phyloP scores from a whole-genome alignment of 1,284 basidiomycete genomes.

The Irpex lacteus region DNA sequence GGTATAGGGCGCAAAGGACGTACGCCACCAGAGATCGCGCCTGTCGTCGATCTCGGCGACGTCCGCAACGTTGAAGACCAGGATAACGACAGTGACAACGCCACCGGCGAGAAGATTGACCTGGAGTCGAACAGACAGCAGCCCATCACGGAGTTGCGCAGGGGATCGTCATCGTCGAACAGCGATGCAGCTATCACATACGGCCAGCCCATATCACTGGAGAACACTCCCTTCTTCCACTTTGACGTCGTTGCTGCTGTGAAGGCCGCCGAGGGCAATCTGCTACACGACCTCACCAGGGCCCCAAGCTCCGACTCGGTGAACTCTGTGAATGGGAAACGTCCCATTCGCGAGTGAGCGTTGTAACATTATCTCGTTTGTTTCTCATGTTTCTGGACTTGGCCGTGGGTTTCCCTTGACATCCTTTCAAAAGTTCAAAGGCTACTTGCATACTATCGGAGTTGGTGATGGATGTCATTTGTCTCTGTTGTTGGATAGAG shows the following conservation, averaged over 20 bases:
- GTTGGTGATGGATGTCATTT: not conserved
- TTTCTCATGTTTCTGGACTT: too few relatives aligned
- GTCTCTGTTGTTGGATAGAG: not conserved
- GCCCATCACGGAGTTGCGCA: conserved; percentile 7
- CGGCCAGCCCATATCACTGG: conserved; percentile 42
- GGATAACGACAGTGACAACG: not conserved
- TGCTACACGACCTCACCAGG: conserved; percentile 4
- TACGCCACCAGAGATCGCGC: conserved; percentile 63
- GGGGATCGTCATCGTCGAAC: not conserved
- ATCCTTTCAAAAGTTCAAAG: too few relatives aligned
- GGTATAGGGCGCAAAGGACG: conserved; percentile 55
- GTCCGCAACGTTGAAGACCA: conserved; percentile 22
- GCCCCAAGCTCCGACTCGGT: conserved; percentile 1
- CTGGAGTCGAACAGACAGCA: conserved; percentile 20
- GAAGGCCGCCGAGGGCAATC: conserved; percentile 56
- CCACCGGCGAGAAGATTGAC: conserved; percentile 18
- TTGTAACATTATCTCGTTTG: not conserved
- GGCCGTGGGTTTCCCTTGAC: too few relatives aligned
- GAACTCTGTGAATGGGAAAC: conserved; percentile 9
- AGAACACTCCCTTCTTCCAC: conserved; percentile 85
- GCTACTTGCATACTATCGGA: too few relatives aligned
- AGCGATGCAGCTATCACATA: conserved; percentile 15
- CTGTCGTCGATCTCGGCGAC: conserved; percentile 64
- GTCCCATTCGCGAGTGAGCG: not conserved
- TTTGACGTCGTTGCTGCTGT: conserved; percentile 77